These are phyloP conservation scores for Filobasidium uniguttulatum DNA, from an alignment of 1,284 basidiomycete genomes.

Conservation along the genomic window DNA sequence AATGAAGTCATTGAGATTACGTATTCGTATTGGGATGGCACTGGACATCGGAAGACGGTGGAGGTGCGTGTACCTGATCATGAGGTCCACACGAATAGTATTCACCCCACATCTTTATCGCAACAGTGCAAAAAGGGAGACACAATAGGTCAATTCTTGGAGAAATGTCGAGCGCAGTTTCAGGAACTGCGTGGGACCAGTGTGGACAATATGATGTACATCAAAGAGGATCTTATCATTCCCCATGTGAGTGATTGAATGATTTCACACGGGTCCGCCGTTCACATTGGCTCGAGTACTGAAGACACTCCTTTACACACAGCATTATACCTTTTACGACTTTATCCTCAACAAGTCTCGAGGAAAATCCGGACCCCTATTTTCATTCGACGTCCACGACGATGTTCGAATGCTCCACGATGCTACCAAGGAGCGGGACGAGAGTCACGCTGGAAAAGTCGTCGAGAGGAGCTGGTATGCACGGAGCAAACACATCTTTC, in stretches of 20 bases:
- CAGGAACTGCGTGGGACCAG: conserved; percentile 77
- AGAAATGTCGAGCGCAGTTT: conserved; percentile 84
- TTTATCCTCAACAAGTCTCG: conserved; percentile 97
- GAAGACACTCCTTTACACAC: too few species aligned
- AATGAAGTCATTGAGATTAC: conserved; percentile 77
- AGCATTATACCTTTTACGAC: conserved; percentile 98
- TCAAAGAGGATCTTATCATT: conserved; percentile 95
- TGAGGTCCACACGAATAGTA: neutral
- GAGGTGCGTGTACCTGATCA: conserved; percentile 45
- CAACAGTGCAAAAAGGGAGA: conserved; percentile 95
- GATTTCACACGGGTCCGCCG: neutral
- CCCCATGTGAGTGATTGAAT: conserved; percentile 54
- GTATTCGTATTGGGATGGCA: conserved; percentile 98
- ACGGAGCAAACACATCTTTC: conserved; percentile 90
- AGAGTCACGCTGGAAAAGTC: conserved; percentile 94
- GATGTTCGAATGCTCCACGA: conserved; percentile 92
- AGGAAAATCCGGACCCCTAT: conserved; percentile 92
- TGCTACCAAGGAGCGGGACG: conserved; percentile 92
- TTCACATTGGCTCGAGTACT: too few species aligned
- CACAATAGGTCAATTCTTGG: conserved; percentile 70
- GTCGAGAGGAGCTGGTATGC: conserved; percentile 94
- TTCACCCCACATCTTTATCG: conserved; percentile 1
- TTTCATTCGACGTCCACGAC: conserved; percentile 98
- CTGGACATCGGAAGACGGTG: conserved; percentile 86
- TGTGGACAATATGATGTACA: conserved; percentile 96